Evolutionary conservation across 768 basidiomycete genomes (phyloP).

Genomic region (Galerina marginata): DNA sequence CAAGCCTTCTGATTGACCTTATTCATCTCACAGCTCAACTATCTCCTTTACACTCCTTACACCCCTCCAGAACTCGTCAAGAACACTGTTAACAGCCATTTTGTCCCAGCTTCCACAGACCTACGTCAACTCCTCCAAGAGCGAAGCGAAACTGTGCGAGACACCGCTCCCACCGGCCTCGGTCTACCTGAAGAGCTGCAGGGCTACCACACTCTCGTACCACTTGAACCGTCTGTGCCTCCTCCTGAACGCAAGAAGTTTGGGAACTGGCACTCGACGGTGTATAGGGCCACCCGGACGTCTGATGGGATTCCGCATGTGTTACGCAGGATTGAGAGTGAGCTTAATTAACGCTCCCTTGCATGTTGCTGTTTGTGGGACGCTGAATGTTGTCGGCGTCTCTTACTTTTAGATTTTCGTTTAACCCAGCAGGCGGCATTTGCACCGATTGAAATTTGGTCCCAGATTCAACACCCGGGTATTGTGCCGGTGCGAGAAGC

Average conservation of each 20-base stretch:
- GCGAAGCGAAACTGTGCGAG: slow-evolving; percentile 73
- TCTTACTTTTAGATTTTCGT: slow-evolving; percentile 69
- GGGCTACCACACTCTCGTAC: slow-evolving; percentile 87
- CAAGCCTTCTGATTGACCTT: neutral
- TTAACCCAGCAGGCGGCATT: slow-evolving; percentile 85
- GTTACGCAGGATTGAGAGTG: slow-evolving; percentile 88
- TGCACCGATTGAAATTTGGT: slow-evolving; percentile 83
- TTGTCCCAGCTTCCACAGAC: slow-evolving; percentile 58
- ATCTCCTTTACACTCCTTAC: slow-evolving; percentile 87
- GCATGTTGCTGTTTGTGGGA: neutral
- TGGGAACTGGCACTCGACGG: slow-evolving; percentile 82
- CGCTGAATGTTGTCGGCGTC: slow-evolving; percentile 1
- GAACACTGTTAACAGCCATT: slow-evolving; percentile 59
- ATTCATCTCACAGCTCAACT: slow-evolving; percentile 67
- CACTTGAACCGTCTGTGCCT: slow-evolving; percentile 62
- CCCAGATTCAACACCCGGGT: slow-evolving; percentile 80
- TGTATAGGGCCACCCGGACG: slow-evolving; percentile 82
- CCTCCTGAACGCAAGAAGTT: slow-evolving; percentile 72
- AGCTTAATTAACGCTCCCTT: slow-evolving; percentile 28
- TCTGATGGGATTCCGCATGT: slow-evolving; percentile 80
- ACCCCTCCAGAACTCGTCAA: slow-evolving; percentile 60
- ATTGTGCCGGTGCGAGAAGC: slow-evolving; percentile 88
- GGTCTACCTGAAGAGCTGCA: slow-evolving; percentile 86
- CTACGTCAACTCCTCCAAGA: slow-evolving; percentile 51
- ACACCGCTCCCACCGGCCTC: slow-evolving; percentile 48